Conservation (phyloP, 805 yeast genomes). For the Metahyphopichia silvanorum region DNA sequence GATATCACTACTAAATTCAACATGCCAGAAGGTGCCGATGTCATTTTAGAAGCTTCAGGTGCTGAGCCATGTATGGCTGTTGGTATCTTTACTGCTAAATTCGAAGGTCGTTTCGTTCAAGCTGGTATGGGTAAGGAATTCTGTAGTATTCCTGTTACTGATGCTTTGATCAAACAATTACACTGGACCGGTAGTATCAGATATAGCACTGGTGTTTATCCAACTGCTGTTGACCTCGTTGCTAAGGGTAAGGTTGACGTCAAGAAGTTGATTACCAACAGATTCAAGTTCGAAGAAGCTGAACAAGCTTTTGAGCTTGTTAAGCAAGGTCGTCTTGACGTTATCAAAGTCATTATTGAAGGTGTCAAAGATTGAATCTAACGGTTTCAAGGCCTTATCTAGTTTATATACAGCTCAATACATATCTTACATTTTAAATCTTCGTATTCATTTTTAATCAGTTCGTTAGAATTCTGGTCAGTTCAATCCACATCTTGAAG, state of each 20-base stretch:
- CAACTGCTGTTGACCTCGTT: not conserved
- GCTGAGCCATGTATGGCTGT: constrained; percentile 16
- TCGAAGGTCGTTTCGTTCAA: constrained; percentile 10
- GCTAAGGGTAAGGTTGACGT: constrained; percentile 6
- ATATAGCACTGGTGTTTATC: not conserved
- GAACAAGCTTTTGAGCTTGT: constrained; percentile 7
- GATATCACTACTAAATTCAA: too few relatives aligned
- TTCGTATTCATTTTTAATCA: too few relatives aligned
- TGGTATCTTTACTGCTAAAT: constrained; percentile 11
- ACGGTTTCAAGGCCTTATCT: too few relatives aligned
- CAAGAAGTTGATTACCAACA: constrained; percentile 34
- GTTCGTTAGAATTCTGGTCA: too few relatives aligned
- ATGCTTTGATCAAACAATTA: not conserved
- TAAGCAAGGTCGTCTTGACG: constrained; percentile 5
- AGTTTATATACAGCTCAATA: too few relatives aligned
- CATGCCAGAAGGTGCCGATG: constrained; percentile 16
- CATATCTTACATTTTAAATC: too few relatives aligned
- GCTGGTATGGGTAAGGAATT: constrained; percentile 7
- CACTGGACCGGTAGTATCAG: not conserved
- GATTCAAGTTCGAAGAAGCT: constrained; percentile 52
- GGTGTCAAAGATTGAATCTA: too few relatives aligned
- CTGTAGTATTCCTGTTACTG: not conserved
- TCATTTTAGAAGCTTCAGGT: constrained; percentile 21
- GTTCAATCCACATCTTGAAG: too few relatives aligned
- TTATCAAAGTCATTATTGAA: constrained; percentile 7